Evolutionary conservation across 2,329 filamentous ascomycete species (phyloP).

Genomic region (Hymenoscyphus salicellus): DNA sequence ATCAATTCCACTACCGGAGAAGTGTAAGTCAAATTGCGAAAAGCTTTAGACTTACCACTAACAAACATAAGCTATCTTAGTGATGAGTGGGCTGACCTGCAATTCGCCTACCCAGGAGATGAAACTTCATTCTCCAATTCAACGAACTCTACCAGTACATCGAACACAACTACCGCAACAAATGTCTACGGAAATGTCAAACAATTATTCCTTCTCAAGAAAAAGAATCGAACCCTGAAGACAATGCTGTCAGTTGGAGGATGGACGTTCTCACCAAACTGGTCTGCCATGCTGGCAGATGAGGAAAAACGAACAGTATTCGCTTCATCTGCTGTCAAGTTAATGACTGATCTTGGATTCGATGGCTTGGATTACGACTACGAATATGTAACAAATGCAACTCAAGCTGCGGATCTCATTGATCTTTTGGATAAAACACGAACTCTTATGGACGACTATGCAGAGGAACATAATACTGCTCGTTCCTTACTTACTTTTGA

Average conservation of each 20-base stretch:
- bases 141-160: not conserved
- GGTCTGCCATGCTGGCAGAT: conserved; percentile 63
- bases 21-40: conserved; percentile 22
- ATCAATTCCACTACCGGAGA: conserved; percentile 59
- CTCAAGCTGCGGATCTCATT: conserved; percentile 26
- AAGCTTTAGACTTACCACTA: not conserved
- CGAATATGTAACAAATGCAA: conserved; percentile 24
- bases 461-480: conserved; percentile 43
- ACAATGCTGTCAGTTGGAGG: conserved; percentile 76
- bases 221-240: conserved; percentile 74
- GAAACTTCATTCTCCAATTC: conserved; percentile 22
- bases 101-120: conserved; percentile 70
- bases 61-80: conserved; percentile 8
- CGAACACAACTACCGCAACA: conserved; percentile 60
- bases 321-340: conserved; percentile 15
- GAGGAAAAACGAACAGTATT: conserved; percentile 39
- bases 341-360: conserved; percentile 23
- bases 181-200: conserved; percentile 78
- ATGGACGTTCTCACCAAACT: conserved; percentile 75
- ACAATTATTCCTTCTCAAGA: conserved; percentile 74
- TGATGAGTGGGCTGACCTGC: conserved; percentile 17
- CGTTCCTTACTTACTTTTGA: conserved; percentile 53
- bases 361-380: conserved; percentile 27
- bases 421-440: conserved; percentile 28
- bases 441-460: conserved; percentile 48